These are phyloP conservation scores for Diospyros lotus DNA, from an alignment of 148 eudicot genomes.

Conservation along the genomic window DNA sequence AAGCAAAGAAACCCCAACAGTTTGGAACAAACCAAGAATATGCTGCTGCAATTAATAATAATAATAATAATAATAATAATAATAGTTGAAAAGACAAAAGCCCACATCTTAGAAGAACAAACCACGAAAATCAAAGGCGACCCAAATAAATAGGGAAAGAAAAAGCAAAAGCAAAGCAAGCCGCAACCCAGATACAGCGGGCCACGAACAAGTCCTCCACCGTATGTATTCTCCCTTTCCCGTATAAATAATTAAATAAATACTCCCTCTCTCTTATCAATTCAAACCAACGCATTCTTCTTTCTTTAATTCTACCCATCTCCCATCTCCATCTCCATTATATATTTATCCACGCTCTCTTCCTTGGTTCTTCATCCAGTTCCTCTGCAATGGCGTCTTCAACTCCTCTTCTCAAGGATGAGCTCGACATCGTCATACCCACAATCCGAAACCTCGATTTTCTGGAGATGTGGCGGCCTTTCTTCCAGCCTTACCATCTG, in stretches of 20 bases:
- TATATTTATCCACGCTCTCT: no score
- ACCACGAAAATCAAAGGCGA: constrained; percentile 3
- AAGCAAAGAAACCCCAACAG: no score
- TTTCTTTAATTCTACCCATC: constrained; percentile 3
- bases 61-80: no score
- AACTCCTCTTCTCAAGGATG: constrained; percentile 37
- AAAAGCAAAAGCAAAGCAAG: not conserved
- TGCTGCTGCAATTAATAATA: no score
- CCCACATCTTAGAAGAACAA: not conserved
- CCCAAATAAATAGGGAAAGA: not conserved
- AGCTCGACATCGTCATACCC: constrained; percentile 69
- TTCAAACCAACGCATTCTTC: not conserved
- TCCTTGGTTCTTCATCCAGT: no score
- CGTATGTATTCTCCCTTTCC: not conserved
- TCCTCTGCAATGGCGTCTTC: constrained; percentile 21
- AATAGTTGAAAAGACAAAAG: not conserved
- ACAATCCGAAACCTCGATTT: constrained; percentile 65
- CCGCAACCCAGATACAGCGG: not conserved
- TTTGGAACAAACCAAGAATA: no score
- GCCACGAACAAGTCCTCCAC: not conserved
- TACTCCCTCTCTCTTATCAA: not conserved
- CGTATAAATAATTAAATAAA: not conserved
- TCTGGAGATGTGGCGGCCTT: constrained; percentile 65
- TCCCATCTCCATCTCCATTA: not conserved
- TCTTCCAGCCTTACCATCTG: constrained; percentile 45